Conservation (phyloP, 768 basidiomycete species). For the Termitomyces sp. region DNA sequence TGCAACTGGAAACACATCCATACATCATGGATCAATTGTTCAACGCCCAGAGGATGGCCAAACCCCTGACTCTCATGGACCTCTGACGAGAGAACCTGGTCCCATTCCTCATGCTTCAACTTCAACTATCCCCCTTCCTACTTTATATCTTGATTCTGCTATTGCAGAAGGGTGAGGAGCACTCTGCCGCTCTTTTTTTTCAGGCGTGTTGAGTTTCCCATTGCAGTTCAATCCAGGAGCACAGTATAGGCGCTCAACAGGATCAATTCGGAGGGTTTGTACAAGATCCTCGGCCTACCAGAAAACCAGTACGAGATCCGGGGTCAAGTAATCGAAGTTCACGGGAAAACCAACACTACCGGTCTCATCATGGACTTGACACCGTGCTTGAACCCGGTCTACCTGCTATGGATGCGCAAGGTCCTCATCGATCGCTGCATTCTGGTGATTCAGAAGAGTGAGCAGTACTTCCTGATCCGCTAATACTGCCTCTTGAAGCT, state of each 20-base stretch:
- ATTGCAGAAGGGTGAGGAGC: neutral
- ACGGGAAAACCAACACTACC: neutral
- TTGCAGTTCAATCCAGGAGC: neutral
- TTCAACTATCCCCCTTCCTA: neutral
- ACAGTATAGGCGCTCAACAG: neutral
- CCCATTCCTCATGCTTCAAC: neutral
- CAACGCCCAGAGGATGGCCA: neutral
- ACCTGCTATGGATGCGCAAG: neutral
- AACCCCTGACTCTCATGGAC: neutral
- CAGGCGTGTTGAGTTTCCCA: neutral
- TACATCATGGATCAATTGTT: neutral
- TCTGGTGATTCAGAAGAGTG: conserved; percentile 7
- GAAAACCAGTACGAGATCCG: neutral
- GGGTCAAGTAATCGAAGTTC: neutral
- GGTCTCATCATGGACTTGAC: neutral
- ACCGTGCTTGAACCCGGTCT: neutral
- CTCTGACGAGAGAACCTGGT: neutral
- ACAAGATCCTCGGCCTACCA: neutral
- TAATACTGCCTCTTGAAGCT: neutral
- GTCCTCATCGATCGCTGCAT: neutral
- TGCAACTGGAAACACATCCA: neutral
- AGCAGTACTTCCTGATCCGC: neutral
- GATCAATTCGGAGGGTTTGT: neutral
- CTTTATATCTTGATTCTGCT: neutral
- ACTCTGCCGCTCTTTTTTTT: neutral